Evolutionary conservation across 805 yeast species (phyloP).

Genomic region (Alloascoidea hylecoeti): DNA sequence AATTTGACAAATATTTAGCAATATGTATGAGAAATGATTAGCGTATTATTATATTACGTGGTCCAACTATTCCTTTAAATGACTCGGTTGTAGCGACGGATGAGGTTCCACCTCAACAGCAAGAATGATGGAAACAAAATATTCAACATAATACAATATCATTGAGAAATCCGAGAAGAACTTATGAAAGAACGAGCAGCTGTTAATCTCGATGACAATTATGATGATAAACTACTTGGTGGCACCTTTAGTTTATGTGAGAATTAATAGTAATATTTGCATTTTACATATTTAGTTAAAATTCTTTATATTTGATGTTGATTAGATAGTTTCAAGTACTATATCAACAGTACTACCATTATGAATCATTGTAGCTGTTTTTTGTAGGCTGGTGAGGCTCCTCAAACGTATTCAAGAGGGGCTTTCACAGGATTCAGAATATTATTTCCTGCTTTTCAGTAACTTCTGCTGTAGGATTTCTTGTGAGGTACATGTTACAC

Average conservation of each 20-base stretch:
- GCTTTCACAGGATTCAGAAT: no score
- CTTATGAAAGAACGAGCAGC: constrained; percentile 20
- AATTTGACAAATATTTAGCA: no score
- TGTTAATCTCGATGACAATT: constrained; percentile 6
- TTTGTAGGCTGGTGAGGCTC: no score
- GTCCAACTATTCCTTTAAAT: constrained; percentile 23
- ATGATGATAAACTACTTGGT: constrained; percentile 11
- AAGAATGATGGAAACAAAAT: constrained; percentile 18
- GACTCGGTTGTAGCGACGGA: constrained; percentile 16
- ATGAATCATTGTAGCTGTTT: constrained; percentile 27
- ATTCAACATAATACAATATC: constrained; percentile 3
- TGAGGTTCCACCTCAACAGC: constrained; percentile 24
- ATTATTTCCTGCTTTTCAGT: no score
- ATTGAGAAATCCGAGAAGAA: constrained; percentile 13
- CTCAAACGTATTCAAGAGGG: no score
- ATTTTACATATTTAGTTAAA: no score
- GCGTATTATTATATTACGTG: constrained; percentile 25
- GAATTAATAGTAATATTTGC: constrained; percentile 16
- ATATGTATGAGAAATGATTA: constrained; percentile 22
- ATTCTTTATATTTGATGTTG: no score
- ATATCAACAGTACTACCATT: constrained; percentile 36
- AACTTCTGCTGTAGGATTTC: no score
- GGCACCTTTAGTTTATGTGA: constrained; percentile 20
- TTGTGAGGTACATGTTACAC: no score
- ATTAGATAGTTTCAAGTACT: constrained; percentile 8